Evolutionary conservation across 495 filamentous ascomycete genomes (phyloP), one percentile per base, ranked within the genome.

Genomic region (Aspergillus affinis): DNA sequence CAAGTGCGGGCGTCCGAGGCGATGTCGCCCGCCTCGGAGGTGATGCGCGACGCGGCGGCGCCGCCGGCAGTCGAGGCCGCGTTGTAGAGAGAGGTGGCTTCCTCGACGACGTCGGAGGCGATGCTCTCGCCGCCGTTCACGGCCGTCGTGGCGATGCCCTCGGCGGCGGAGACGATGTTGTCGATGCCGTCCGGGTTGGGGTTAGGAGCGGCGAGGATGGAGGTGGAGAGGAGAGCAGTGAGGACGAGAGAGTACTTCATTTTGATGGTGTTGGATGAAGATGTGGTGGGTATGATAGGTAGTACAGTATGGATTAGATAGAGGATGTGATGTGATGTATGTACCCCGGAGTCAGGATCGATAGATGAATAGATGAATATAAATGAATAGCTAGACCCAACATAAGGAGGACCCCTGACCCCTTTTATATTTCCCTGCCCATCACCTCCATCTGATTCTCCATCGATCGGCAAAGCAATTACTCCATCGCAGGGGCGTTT

Each of bases 161-260:
- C 29, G 19, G 63, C 59, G 48, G 30, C 47, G 61, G 61, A 54
- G 55, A 60, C 23, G 48, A 61, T 53, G 48, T 54, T 41, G 58
- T 18, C 36, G 51, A 63, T 47, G 36, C 10, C 15, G 57, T 59
- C 47, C 50, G 20, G 57, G 59, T 27, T 47, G 54, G 47, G 30
- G 50, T 55, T 10, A 30, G 61, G 47, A 44, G 47, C 54, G 55
- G 46, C 51, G 46, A 65, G 49, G 61, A 57, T 44, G 30, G 65
- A 54, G 57, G 59, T 17, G 41, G 58, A 21, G 63, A 69, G 52
- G 57, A 66, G 60, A 52, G 51, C 20, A 21, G 62, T 51, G 23
- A 57, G 50, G 57, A 62, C 50, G 59, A 62, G 30, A 23, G 51
- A 60, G 50, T 50, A 49, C 36, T 65, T 57, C 63, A 66, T 66